Base-by-base conservation (phyloP, 495 filamentous ascomycete genomes). In the Amphirosellinia nigrospora region DNA sequence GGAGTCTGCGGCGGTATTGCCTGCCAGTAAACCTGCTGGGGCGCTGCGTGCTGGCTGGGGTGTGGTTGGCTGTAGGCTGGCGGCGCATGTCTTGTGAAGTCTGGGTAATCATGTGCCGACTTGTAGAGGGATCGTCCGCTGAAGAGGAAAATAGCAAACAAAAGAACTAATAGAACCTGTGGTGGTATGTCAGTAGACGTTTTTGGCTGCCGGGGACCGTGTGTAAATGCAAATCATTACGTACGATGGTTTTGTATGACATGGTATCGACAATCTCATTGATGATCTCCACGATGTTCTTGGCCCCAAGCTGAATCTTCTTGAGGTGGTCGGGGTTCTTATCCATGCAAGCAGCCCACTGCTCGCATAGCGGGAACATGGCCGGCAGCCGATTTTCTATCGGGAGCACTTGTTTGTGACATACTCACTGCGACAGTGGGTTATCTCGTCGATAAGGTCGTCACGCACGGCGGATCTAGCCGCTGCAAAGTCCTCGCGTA, bases 281-380 rank as follows among this genome's bases (percentile, higher is more conserved):
- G 36, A 86, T 71, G 19, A 86, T 80, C 68, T 79, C 81, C 59
- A 82, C 83, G 32, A 85, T 75, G 61, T 82, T 80, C 72, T 78
- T 78, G 10, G 79, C 81, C 23, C 83, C 79, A 41, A 80, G 73
- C 34, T 80, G 78, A n/a, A 83, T 66, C 36, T 77, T 77, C 77
- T 80, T 81, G 61, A 84, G 71, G 28, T 78, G 73, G 36, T 78
- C 74, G 1, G 80, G 75, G 64, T 86, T 79, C 64, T 83, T 86
- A 63, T 92, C 86, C 94, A 98, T 98, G 78, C 96, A 99, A 4
- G 81, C 81, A 66, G 90, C 88, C 96, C 95, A 98, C 48, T 88
- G 86, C 39, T 89, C 85, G 75, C 96, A 99, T 5, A 89, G 79
- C 0, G 73, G 80, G 73, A 93, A 86, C 73, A 98, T 84, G 0